Conservation (phyloP, 352 stramenopile genomes). For the Paralagenidium karlingii region DNA sequence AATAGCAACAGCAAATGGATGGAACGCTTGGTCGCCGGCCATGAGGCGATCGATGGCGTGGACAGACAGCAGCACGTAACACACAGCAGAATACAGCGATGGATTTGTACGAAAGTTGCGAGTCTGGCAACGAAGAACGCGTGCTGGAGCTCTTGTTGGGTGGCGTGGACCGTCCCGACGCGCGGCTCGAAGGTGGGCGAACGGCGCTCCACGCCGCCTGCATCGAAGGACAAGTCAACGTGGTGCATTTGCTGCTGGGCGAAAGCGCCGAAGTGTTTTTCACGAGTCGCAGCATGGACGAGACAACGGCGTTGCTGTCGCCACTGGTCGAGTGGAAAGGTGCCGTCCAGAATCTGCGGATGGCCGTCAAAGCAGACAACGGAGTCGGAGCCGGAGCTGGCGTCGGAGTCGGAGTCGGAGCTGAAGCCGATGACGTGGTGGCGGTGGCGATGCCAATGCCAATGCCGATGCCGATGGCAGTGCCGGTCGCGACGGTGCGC, state of each 20-base stretch:
- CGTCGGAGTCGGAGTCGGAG: not conserved
- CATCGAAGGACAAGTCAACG: conserved; percentile 42
- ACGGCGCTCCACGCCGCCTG: conserved; percentile 55
- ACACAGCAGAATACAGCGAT: conserved; percentile 13
- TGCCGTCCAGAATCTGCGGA: not conserved
- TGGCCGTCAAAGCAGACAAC: not conserved
- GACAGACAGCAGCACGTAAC: too few species aligned
- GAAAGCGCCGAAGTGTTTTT: conserved; percentile 52
- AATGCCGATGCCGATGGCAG: too few species aligned
- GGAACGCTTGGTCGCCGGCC: too few species aligned
- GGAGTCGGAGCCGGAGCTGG: not conserved
- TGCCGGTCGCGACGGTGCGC: conserved; percentile 32
- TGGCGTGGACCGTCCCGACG: conserved; percentile 8
- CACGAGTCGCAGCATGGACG: conserved; percentile 26
- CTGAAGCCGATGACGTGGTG: conserved; percentile 10
- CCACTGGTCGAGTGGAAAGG: conserved; percentile 16
- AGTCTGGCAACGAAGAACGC: conserved; percentile 77
- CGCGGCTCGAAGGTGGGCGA: conserved; percentile 32
- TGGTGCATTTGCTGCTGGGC: conserved; percentile 51
- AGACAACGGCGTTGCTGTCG: conserved; percentile 25
- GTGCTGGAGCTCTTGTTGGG: conserved; percentile 60
- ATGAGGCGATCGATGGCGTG: too few species aligned
- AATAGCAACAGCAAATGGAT: too few species aligned
- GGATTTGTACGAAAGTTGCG: conserved; percentile 68
- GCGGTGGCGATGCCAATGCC: too few species aligned